Percentiles rank a stretch among this genome's conserved stretches.
Conservation (phyloP, 306 rosid species). For the Fragaria nilgerrensis region DNA sequence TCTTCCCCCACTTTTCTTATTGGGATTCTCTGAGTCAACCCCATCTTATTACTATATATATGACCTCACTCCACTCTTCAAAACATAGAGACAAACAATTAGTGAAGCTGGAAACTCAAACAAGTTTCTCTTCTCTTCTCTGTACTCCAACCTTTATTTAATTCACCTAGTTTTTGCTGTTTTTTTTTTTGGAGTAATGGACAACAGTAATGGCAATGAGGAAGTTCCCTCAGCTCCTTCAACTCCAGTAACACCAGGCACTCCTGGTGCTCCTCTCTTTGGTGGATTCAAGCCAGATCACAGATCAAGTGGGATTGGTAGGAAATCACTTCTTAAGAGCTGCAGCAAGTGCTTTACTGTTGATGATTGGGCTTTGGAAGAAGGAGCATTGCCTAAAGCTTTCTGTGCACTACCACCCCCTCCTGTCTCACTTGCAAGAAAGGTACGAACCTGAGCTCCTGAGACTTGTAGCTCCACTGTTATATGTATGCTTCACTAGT, state of each 20-base stretch:
- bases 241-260: constrained; percentile 77
- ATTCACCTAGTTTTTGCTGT: not conserved
- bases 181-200: constrained; percentile 29
- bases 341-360: constrained; percentile 59
- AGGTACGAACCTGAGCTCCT: constrained; percentile 35
- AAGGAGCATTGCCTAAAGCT: constrained; percentile 56
- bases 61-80: not conserved
- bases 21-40: constrained; percentile 29
- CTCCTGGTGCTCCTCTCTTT: constrained; percentile 78
- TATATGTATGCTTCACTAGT: not conserved
- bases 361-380: constrained; percentile 63
- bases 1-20: not conserved
- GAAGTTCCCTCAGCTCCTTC: constrained; percentile 58
- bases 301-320: constrained; percentile 38
- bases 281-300: constrained; percentile 49
- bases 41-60: constrained; percentile 20
- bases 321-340: constrained; percentile 53
- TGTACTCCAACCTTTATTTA: not conserved
- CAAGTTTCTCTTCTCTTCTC: not conserved
- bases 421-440: constrained; percentile 68
- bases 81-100: constrained; percentile 13
- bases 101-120: constrained; percentile 7
- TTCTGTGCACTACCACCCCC: constrained; percentile 64
- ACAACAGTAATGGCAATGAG: constrained; percentile 25
- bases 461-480: not conserved